These are phyloP conservation scores for Trichoderma parareesei DNA, from an alignment of 495 filamentous ascomycete species.

Conservation along the genomic window DNA sequence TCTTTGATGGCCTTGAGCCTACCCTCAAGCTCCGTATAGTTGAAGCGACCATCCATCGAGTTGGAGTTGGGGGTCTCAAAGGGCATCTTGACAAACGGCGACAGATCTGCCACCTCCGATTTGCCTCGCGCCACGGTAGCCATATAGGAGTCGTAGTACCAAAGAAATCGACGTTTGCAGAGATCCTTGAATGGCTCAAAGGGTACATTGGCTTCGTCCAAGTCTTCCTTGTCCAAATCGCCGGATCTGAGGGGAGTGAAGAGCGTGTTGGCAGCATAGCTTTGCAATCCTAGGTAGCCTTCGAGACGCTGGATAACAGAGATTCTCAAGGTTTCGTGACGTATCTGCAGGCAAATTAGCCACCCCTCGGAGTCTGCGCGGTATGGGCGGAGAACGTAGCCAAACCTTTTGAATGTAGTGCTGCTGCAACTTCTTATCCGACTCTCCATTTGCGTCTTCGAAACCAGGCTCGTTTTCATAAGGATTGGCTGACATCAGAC, in stretches of 20 bases:
- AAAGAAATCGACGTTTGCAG: slow-evolving; percentile 85
- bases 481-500: slow-evolving; percentile 85
- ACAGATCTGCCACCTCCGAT: slow-evolving; percentile 47
- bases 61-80: slow-evolving; percentile 73
- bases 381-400: not conserved
- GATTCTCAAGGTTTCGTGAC: slow-evolving; percentile 82
- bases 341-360: slow-evolving; percentile 51
- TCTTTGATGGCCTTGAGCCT: slow-evolving; percentile 59
- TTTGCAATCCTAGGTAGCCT: slow-evolving; percentile 58
- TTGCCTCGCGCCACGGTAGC: slow-evolving; percentile 57
- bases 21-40: slow-evolving; percentile 66
- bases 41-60: slow-evolving; percentile 78
- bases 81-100: slow-evolving; percentile 66
- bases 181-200: slow-evolving; percentile 84
- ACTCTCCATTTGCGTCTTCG: slow-evolving; percentile 58
- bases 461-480: slow-evolving; percentile 96
- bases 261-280: slow-evolving; percentile 34
- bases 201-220: slow-evolving; percentile 39
- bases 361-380: not conserved
- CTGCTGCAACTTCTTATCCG: slow-evolving; percentile 66
- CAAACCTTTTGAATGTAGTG: slow-evolving; percentile 79
- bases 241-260: slow-evolving; percentile 29
- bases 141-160: slow-evolving; percentile 90
- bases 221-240: slow-evolving; percentile 43
- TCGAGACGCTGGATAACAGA: slow-evolving; percentile 83